Conservation (phyloP, 441 rosid species). For the Jatropha podagrica region DNA sequence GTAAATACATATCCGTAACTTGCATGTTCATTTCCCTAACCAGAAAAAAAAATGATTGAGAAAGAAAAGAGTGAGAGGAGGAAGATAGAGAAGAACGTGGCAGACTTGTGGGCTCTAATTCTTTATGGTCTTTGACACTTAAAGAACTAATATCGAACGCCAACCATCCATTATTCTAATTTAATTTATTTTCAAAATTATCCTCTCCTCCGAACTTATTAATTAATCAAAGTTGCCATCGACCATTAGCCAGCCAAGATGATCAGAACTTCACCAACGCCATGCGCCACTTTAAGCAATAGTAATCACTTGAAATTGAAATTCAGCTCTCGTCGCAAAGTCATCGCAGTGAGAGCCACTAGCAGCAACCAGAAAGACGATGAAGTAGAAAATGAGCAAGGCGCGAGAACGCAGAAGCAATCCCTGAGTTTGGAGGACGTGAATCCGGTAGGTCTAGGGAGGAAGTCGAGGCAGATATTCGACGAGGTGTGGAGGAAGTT, state of each 20-base stretch:
- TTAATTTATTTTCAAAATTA: too few relatives aligned
- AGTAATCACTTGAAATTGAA: slow-evolving; percentile 16
- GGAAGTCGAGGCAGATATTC: slow-evolving; percentile 84
- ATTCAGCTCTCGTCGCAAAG: background rate
- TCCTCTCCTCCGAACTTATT: background rate
- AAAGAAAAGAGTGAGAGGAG: too few relatives aligned
- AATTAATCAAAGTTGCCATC: too few relatives aligned
- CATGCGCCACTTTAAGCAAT: slow-evolving; percentile 14
- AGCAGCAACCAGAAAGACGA: slow-evolving; percentile 5
- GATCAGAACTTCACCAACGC: slow-evolving; percentile 17
- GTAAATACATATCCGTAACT: too few relatives aligned
- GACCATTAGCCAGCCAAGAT: background rate
- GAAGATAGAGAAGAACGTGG: background rate
- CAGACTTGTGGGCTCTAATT: slow-evolving; percentile 25
- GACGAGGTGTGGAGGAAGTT: slow-evolving; percentile 97
- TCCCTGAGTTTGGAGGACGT: slow-evolving; percentile 73
- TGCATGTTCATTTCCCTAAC: too few relatives aligned
- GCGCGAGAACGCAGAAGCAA: slow-evolving; percentile 26
- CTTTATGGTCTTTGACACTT: background rate
- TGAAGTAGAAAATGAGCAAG: slow-evolving; percentile 4
- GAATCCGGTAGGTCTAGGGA: slow-evolving; percentile 86
- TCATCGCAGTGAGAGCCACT: slow-evolving; percentile 15
- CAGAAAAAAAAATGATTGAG: too few relatives aligned
- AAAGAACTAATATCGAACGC: background rate
- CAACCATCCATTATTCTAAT: background rate